Conservation (phyloP, 164 flowering plant species). For the Tetracentron sinense region DNA sequence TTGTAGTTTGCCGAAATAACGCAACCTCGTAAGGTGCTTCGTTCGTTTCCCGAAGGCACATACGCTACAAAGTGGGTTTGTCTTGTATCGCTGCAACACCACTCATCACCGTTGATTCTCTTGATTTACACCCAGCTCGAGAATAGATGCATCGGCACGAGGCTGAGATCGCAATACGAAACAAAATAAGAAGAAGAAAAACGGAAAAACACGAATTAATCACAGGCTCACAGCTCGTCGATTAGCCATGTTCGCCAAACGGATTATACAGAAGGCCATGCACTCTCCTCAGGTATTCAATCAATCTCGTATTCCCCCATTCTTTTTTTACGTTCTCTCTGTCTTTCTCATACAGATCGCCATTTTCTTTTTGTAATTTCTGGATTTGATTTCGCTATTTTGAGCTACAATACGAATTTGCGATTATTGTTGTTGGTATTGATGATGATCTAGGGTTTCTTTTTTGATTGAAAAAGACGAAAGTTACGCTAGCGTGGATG, state of each 20-base stretch:
- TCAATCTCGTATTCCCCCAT: not conserved
- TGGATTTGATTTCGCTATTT: not conserved
- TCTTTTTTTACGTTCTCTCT: not conserved
- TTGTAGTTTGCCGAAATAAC: too few relatives aligned
- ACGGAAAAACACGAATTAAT: too few relatives aligned
- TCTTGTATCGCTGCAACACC: too few relatives aligned
- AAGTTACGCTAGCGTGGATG: not conserved
- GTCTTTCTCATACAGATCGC: not conserved
- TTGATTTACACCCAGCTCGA: too few relatives aligned
- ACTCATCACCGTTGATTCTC: too few relatives aligned
- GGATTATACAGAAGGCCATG: conserved; percentile 56
- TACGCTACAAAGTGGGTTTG: too few relatives aligned
- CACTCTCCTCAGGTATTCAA: conserved; percentile 29
- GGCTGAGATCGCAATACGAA: too few relatives aligned
- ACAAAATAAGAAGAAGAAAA: not conserved
- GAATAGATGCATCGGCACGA: too few relatives aligned
- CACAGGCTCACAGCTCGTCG: not conserved
- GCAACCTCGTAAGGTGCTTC: too few relatives aligned
- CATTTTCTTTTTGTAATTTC: not conserved
- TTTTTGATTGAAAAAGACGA: not conserved
- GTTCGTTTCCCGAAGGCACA: too few relatives aligned
- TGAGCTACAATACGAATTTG: conserved; percentile 2
- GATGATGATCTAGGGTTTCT: not conserved
- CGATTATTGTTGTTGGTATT: not conserved
- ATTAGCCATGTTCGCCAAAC: conserved; percentile 61